phyloP scores from a whole-genome alignment of 371 early-diverging fungal genomes.

The Mucor piriformis region DNA sequence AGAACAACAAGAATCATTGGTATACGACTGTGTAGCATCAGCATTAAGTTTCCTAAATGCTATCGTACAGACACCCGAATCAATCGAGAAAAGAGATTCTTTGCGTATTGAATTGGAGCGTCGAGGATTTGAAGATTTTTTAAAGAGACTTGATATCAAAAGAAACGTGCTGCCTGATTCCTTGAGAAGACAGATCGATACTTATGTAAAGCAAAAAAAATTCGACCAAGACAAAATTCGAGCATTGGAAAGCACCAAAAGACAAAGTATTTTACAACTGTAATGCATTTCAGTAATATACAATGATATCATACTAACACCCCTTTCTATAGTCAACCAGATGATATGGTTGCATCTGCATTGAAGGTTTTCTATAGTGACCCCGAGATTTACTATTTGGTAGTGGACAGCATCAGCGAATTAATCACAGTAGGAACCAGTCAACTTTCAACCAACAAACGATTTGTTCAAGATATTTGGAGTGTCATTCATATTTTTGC shows the following conservation, averaged over 20 bases:
- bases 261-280: conserved; percentile 47
- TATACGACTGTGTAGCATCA: conserved; percentile 57
- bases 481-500: conserved; percentile 41
- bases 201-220: conserved; percentile 51
- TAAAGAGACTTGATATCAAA: conserved; percentile 39
- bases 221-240: conserved; percentile 56
- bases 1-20: conserved; percentile 12
- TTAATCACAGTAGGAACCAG: conserved; percentile 30
- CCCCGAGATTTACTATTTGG: conserved; percentile 46
- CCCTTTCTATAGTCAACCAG: conserved; percentile 33
- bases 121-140: conserved; percentile 58
- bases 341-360: conserved; percentile 39
- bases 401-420: conserved; percentile 44
- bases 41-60: conserved; percentile 56
- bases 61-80: conserved; percentile 57
- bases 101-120: conserved; percentile 59
- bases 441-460: conserved; percentile 26
- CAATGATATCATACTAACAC: not conserved
- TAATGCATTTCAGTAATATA: conserved; percentile 13
- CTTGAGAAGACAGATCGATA: conserved; percentile 43
- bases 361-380: conserved; percentile 35
- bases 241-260: conserved; percentile 39
- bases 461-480: conserved; percentile 44
- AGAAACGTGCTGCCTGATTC: conserved; percentile 40
- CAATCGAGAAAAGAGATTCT: conserved; percentile 53